Conservation (phyloP, 73 alveolate species). For the Stentor coeruleus region DNA sequence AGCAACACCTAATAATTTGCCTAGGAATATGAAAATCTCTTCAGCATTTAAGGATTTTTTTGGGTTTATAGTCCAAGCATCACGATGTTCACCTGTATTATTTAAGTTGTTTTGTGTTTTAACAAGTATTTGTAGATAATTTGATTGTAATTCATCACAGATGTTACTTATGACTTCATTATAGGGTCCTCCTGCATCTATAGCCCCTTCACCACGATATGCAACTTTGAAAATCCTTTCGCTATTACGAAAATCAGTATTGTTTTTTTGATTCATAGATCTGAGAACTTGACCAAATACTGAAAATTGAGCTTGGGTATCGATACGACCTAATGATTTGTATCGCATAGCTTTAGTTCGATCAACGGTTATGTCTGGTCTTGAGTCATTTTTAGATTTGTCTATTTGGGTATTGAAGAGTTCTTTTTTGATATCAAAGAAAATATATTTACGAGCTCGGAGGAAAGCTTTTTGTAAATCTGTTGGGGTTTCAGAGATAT, state of each 20-base stretch:
- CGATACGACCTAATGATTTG: not conserved
- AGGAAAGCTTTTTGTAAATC: slow-evolving; percentile 18
- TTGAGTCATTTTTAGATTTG: slow-evolving; percentile 4
- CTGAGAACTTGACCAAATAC: slow-evolving; percentile 25
- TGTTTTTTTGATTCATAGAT: not conserved
- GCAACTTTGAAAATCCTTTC: slow-evolving; percentile 52
- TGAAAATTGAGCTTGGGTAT: not conserved
- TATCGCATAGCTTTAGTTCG: slow-evolving; percentile 12
- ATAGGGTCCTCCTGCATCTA: slow-evolving; percentile 83
- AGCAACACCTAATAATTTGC: slow-evolving; percentile 78
- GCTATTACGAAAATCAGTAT: slow-evolving; percentile 24
- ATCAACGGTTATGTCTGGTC: slow-evolving; percentile 25
- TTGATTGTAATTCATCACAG: slow-evolving; percentile 59
- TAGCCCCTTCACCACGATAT: slow-evolving; percentile 60
- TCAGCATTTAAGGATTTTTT: slow-evolving; percentile 9
- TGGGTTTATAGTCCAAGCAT: slow-evolving; percentile 63
- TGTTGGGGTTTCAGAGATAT: not conserved
- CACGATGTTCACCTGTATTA: slow-evolving; percentile 61
- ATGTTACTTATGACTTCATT: slow-evolving; percentile 64
- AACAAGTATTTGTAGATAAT: slow-evolving; percentile 48
- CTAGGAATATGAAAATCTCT: slow-evolving; percentile 71
- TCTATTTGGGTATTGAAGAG: not conserved
- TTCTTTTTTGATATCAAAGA: not conserved
- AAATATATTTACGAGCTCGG: not conserved
- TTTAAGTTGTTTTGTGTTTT: slow-evolving; percentile 58